Conservation (phyloP, 1,284 basidiomycete genomes). For the Fomitopsis pinicola region DNA sequence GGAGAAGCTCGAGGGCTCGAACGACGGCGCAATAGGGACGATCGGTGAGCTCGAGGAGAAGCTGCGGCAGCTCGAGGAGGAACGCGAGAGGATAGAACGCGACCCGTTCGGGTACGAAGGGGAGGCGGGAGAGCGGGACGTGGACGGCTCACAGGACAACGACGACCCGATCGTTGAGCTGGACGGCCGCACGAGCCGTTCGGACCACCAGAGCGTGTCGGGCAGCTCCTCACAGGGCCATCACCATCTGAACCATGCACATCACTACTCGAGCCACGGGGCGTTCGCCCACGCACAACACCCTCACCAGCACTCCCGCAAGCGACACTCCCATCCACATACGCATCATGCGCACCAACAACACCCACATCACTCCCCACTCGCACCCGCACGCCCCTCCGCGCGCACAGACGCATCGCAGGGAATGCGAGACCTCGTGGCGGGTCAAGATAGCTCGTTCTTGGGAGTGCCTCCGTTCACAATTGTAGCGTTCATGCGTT, state of each 20-base stretch:
- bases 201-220: slow-evolving; percentile 8
- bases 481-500: background rate
- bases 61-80: slow-evolving; percentile 32
- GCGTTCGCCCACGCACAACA: slow-evolving; percentile 7
- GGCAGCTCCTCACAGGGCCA: background rate
- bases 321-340: slow-evolving; percentile 28
- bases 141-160: slow-evolving; percentile 7
- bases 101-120: slow-evolving; percentile 30
- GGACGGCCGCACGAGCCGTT: slow-evolving; percentile 10
- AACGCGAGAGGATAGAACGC: slow-evolving; percentile 35
- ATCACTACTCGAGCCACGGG: slow-evolving; percentile 10
- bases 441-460: background rate
- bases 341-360: slow-evolving; percentile 2
- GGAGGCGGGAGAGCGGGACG: slow-evolving; percentile 9
- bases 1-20: slow-evolving; percentile 49
- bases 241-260: slow-evolving; percentile 5
- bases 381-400: slow-evolving; percentile 7
- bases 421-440: background rate
- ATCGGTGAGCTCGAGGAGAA: slow-evolving; percentile 39
- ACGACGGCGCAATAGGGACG: slow-evolving; percentile 27
- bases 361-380: slow-evolving; percentile 13
- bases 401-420: slow-evolving; percentile 1
- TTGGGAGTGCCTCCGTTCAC: background rate
- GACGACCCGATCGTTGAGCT: slow-evolving; percentile 1
- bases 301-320: slow-evolving; percentile 16